Percentiles rank a stretch among this genome's conserved stretches.
Evolutionary conservation across 352 stramenopile genomes (phyloP).

Genomic region (Aphanomyces stellatus): DNA sequence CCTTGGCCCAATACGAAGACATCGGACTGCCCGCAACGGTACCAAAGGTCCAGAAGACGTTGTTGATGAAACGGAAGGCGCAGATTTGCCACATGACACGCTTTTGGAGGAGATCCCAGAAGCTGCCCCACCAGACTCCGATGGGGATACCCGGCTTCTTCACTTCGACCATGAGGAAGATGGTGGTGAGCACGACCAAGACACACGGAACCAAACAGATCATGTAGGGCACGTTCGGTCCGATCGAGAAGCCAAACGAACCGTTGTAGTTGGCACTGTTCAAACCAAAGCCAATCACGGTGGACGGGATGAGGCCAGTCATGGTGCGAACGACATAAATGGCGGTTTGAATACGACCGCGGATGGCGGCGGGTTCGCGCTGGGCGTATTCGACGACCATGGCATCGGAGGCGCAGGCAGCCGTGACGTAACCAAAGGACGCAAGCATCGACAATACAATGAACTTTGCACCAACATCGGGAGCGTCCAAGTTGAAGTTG

Average conservation of each 20-base stretch:
- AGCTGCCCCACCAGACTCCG: conserved; percentile 28
- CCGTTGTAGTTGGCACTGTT: conserved; percentile 47
- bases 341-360: conserved; percentile 41
- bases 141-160: conserved; percentile 19
- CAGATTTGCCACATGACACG: conserved; percentile 18
- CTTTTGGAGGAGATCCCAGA: conserved; percentile 34
- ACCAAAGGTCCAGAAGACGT: not conserved
- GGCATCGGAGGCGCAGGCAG: conserved; percentile 39
- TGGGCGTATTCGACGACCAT: conserved; percentile 50
- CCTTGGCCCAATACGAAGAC: not conserved
- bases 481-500: conserved; percentile 31
- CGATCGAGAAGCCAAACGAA: conserved; percentile 41
- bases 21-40: not conserved
- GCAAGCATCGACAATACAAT: conserved; percentile 36
- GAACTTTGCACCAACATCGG: conserved; percentile 22
- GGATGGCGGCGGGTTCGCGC: conserved; percentile 40
- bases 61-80: conserved; percentile 16
- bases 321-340: conserved; percentile 35
- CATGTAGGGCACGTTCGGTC: conserved; percentile 31
- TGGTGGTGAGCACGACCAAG: conserved; percentile 29
- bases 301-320: not conserved
- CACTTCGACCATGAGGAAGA: conserved; percentile 28
- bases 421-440: conserved; percentile 38
- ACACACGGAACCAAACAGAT: conserved; percentile 38
- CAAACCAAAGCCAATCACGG: conserved; percentile 21